Conservation (phyloP, 2,329 filamentous ascomycete genomes). For the Xylariaceae sp. region DNA sequence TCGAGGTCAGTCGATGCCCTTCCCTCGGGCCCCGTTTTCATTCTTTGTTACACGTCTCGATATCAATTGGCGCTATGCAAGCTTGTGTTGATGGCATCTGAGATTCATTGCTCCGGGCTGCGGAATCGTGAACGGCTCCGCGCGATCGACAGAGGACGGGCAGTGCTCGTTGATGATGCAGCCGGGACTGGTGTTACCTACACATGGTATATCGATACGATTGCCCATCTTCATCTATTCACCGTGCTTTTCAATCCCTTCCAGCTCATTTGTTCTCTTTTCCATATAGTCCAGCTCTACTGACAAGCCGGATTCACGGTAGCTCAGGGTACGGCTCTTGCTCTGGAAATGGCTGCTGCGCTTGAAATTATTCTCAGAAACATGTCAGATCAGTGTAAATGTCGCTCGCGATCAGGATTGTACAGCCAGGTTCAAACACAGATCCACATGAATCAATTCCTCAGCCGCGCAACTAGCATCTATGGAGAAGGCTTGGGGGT, state of each 20-base stretch:
- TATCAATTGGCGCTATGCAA: slow-evolving; percentile 8
- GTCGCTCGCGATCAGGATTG: slow-evolving; percentile 2
- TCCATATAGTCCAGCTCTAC: too few species aligned
- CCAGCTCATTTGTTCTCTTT: too few species aligned
- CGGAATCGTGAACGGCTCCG: slow-evolving; percentile 6
- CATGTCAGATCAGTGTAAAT: neutral
- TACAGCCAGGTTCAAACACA: slow-evolving; percentile 7
- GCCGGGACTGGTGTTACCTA: slow-evolving; percentile 8
- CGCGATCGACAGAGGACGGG: slow-evolving; percentile 5
- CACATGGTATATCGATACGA: slow-evolving; percentile 3
- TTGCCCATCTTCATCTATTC: too few species aligned
- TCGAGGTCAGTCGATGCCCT: neutral
- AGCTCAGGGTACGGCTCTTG: too few species aligned
- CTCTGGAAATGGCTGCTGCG: too few species aligned
- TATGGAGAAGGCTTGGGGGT: too few species aligned
- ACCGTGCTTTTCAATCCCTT: too few species aligned
- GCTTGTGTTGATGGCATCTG: slow-evolving; percentile 5
- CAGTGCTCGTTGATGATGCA: slow-evolving; percentile 11
- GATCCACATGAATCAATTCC: slow-evolving; percentile 9
- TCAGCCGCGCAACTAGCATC: slow-evolving; percentile 5
- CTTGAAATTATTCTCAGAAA: too few species aligned
- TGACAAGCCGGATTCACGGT: too few species aligned
- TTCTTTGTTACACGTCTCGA: neutral
- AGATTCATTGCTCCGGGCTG: slow-evolving; percentile 8
- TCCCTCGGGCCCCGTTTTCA: too few species aligned